Evolutionary conservation across 208 protist species (phyloP).

Genomic region (Wallacemonas sp.): DNA sequence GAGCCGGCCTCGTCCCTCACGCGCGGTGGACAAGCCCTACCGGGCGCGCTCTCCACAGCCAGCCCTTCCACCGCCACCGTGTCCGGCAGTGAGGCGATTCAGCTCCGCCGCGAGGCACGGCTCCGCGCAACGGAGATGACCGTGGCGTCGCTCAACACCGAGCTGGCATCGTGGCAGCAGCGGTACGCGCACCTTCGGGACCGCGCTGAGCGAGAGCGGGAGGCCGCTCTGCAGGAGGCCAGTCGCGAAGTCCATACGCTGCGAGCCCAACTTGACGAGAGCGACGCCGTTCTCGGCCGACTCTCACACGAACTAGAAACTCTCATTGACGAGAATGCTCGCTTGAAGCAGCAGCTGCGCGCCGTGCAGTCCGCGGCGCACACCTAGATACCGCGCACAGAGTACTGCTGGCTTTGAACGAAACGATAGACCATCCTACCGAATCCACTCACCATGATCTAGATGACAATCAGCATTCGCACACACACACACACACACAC

Average conservation of each 20-base stretch:
- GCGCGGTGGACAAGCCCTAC: too few species aligned
- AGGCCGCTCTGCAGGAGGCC: slow-evolving; percentile 18
- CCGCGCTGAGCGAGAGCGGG: slow-evolving; percentile 24
- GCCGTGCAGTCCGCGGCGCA: too few species aligned
- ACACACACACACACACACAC: too few species aligned
- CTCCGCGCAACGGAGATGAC: slow-evolving; percentile 55
- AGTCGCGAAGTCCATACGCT: not conserved
- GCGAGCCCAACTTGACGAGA: slow-evolving; percentile 48
- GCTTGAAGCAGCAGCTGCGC: slow-evolving; percentile 45
- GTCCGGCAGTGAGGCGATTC: not conserved
- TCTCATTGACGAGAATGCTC: slow-evolving; percentile 66
- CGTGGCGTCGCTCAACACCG: slow-evolving; percentile 50
- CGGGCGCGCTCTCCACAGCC: too few species aligned
- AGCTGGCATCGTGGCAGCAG: slow-evolving; percentile 43
- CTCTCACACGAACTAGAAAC: slow-evolving; percentile 68
- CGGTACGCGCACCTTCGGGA: slow-evolving; percentile 21
- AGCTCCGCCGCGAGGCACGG: slow-evolving; percentile 18
- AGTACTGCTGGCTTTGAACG: too few species aligned
- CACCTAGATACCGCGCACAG: too few species aligned
- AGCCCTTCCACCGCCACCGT: too few species aligned
- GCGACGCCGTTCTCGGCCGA: slow-evolving; percentile 52
- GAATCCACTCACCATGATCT: too few species aligned
- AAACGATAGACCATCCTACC: too few species aligned
- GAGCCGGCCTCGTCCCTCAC: not conserved
- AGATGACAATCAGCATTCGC: too few species aligned